Base-by-base conservation (phyloP, 495 filamentous ascomycete genomes). In the Hypomontagnella submonticulosa region DNA sequence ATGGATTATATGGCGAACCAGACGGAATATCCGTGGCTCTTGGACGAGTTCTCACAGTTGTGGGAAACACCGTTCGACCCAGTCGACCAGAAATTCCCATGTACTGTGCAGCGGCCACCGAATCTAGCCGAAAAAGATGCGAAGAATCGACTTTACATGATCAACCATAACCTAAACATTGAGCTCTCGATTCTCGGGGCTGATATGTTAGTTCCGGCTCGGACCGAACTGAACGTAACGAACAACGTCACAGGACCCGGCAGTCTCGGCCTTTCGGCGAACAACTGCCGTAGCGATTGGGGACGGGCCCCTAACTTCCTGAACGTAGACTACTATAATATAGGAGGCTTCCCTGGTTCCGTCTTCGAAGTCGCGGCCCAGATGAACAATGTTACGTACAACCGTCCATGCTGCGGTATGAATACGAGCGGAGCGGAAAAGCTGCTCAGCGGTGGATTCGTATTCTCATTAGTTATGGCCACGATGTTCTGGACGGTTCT, bases 101-200 rank as follows among this genome's bases (percentile, higher is more conserved):
- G 91, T 71, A 77, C 71, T 1, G 83, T 90, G 19, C 81, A 92
- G 58, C 84, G 91, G 1, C 91, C 91, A 12, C 88, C 91, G 0
- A 81, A 83, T 4, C 73, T 93, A 55, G 67, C 67, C 23, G 63
- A 72, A 4, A 70, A 81, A 4, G 80, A 87, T 20, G 85, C 85
- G 0, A 74, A 78, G 57, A 79, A 83, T 4, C 80, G 89, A 47
- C 81, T 97, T 81, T 96, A 96, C 61, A 87, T 97, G 77, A 91
- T 91, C 58, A 98, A 98, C 67, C 94, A 98, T 74, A 97, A 97
- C 72, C 78, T 97, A 19, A 96, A 96, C 72, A 76, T 88, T 42
- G 83, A 92, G 64, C 78, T 96, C 32, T 82, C 79, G 33, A 68
- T 92, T 38, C 81, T 84, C 0, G 85, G 86, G 4, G 54, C 80